A percentile compares a stretch with the other conserved stretches of the same genome.
Conservation (phyloP, 805 yeast species). For the Metschnikowia santaceciliae region DNA sequence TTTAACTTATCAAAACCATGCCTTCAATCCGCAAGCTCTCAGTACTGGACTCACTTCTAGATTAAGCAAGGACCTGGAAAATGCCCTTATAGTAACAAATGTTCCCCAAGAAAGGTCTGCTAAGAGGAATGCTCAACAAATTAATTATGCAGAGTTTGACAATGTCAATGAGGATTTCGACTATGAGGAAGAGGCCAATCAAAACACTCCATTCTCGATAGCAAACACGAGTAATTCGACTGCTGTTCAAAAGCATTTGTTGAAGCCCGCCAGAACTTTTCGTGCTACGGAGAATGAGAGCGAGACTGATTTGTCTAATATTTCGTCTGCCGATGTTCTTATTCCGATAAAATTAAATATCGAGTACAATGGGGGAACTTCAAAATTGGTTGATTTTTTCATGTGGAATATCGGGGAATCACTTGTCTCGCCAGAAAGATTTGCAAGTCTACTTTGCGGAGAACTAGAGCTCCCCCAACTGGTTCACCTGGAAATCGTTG, state of each 20-base stretch:
- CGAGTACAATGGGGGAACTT: constrained; percentile 50
- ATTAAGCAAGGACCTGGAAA: constrained; percentile 60
- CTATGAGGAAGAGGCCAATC: constrained; percentile 24
- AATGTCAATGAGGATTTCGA: constrained; percentile 48
- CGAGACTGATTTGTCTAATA: constrained; percentile 1
- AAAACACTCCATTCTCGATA: constrained; percentile 12
- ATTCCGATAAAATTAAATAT: constrained; percentile 66
- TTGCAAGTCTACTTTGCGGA: constrained; percentile 70
- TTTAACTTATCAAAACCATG: constrained; percentile 14
- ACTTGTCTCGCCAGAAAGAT: constrained; percentile 65
- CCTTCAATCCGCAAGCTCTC: constrained; percentile 68
- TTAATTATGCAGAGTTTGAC: constrained; percentile 83
- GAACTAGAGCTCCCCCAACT: constrained; percentile 78
- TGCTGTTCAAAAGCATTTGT: constrained; percentile 27
- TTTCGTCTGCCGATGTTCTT: constrained; percentile 32
- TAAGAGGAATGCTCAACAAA: constrained; percentile 64
- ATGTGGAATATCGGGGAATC: constrained; percentile 71
- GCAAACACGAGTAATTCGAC: constrained; percentile 33
- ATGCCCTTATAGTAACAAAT: constrained; percentile 61
- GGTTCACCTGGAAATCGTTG: constrained; percentile 59
- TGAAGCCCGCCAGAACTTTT: constrained; percentile 17
- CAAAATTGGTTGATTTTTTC: constrained; percentile 56
- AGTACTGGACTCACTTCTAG: constrained; percentile 72
- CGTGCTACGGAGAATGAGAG: constrained; percentile 4
- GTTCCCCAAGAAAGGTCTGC: constrained; percentile 75